These are phyloP conservation scores for Blakeslea trispora DNA, from an alignment of 371 early-diverging fungal species.

Conservation along the genomic window DNA sequence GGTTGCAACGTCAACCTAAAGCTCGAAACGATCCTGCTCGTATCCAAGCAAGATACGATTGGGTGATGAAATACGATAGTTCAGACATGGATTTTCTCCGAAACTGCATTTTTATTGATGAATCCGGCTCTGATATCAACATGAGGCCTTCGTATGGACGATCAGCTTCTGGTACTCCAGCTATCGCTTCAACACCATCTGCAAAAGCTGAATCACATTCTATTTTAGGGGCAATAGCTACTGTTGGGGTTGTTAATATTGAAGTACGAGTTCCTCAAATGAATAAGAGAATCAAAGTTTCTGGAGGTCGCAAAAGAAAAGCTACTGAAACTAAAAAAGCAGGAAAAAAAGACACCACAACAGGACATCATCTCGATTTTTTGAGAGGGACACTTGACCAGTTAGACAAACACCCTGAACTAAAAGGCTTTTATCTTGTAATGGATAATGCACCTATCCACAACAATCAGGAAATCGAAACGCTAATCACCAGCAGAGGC, in stretches of 20 bases:
- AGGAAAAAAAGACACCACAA: background rate
- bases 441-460: too few species aligned
- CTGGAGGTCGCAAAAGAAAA: conserved; percentile 3
- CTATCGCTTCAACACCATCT: conserved; percentile 8
- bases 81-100: conserved; percentile 10
- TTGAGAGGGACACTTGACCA: too few species aligned
- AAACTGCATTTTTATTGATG: conserved; percentile 13
- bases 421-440: background rate
- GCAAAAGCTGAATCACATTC: conserved; percentile 6
- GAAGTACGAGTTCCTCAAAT: background rate
- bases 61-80: background rate
- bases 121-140: conserved; percentile 17
- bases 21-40: background rate
- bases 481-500: too few species aligned
- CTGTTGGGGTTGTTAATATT: background rate
- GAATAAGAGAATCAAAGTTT: too few species aligned
- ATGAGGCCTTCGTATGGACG: conserved; percentile 6
- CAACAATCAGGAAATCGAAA: too few species aligned
- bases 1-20: background rate
- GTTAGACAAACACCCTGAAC: conserved; percentile 7
- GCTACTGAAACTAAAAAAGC: background rate
- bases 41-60: conserved; percentile 7
- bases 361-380: conserved; percentile 10
- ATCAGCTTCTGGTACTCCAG: conserved; percentile 8
- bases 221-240: conserved; percentile 12